Conservation (phyloP, 2,329 filamentous ascomycete genomes). For the Claviceps pazoutovae region DNA sequence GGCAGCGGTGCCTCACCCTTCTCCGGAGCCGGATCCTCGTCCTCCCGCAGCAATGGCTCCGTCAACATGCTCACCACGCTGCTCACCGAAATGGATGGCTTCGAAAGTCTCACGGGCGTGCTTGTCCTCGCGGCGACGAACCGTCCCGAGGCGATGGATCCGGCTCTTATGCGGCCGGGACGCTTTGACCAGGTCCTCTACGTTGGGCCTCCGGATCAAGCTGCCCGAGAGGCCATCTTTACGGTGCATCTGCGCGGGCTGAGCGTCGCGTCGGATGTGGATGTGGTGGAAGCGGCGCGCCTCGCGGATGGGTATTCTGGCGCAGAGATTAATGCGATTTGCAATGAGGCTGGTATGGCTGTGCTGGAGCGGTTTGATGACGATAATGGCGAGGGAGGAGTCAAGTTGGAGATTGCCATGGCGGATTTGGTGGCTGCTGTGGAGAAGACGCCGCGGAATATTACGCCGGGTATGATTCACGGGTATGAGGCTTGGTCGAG, state of each 20-base stretch:
- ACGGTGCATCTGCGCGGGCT: conserved; percentile 49
- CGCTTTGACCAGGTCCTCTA: conserved; percentile 77
- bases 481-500: conserved; percentile 44
- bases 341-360: conserved; percentile 29
- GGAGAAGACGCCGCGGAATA: conserved; percentile 36
- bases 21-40: conserved; percentile 25
- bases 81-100: conserved; percentile 91
- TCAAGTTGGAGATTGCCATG: conserved; percentile 24
- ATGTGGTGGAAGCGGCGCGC: conserved; percentile 47
- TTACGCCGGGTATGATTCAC: conserved; percentile 43
- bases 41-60: conserved; percentile 27
- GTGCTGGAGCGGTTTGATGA: conserved; percentile 25
- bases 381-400: conserved; percentile 10
- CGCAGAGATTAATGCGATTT: conserved; percentile 57
- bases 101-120: conserved; percentile 70
- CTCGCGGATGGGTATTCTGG: conserved; percentile 69
- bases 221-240: conserved; percentile 66
- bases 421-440: conserved; percentile 30
- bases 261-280: conserved; percentile 46
- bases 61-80: conserved; percentile 82
- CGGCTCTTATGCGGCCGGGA: conserved; percentile 72
- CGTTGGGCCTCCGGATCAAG: conserved; percentile 63
- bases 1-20: too few relatives aligned
- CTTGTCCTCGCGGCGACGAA: conserved; percentile 87
- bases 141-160: conserved; percentile 71